phyloP scores from a whole-genome alignment of 352 stramenopile species.

The Lagenidium giganteum region DNA sequence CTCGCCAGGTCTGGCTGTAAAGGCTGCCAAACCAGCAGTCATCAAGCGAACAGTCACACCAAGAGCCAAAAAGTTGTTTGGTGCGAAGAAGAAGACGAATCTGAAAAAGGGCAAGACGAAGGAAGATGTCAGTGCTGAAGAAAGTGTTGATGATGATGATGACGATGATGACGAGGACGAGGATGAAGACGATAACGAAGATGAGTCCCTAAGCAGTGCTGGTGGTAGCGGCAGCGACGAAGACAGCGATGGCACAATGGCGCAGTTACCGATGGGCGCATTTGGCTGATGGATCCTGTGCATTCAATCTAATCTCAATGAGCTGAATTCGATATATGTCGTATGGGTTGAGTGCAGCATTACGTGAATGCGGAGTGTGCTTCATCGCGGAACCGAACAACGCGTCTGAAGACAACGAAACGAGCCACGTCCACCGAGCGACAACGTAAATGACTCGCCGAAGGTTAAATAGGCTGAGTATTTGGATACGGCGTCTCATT shows the following conservation, averaged over 20 bases:
- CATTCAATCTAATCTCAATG: slow-evolving; percentile 2
- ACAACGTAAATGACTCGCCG: too few relatives aligned
- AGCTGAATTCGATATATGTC: too few relatives aligned
- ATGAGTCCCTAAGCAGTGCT: slow-evolving; percentile 30
- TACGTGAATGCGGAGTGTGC: too few relatives aligned
- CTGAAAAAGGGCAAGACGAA: neutral
- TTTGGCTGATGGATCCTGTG: slow-evolving; percentile 28
- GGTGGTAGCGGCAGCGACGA: slow-evolving; percentile 42
- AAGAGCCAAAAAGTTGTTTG: slow-evolving; percentile 12
- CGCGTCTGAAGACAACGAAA: too few relatives aligned
- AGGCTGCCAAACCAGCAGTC: neutral
- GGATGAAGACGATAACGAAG: slow-evolving; percentile 27
- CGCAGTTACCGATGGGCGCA: slow-evolving; percentile 47
- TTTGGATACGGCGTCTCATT: too few relatives aligned
- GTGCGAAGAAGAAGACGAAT: neutral
- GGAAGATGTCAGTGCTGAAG: slow-evolving; percentile 1
- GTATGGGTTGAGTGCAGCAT: too few relatives aligned
- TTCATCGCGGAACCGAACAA: too few relatives aligned
- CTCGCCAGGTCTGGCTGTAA: neutral
- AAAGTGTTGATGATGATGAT: slow-evolving; percentile 2
- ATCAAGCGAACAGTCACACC: neutral
- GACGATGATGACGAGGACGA: slow-evolving; percentile 18
- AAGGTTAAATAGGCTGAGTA: too few relatives aligned
- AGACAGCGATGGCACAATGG: slow-evolving; percentile 61
- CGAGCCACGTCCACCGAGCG: too few relatives aligned